Evolutionary conservation across 2,329 filamentous ascomycete genomes (phyloP).

Genomic region (Stagonosporopsis rhizophila): DNA sequence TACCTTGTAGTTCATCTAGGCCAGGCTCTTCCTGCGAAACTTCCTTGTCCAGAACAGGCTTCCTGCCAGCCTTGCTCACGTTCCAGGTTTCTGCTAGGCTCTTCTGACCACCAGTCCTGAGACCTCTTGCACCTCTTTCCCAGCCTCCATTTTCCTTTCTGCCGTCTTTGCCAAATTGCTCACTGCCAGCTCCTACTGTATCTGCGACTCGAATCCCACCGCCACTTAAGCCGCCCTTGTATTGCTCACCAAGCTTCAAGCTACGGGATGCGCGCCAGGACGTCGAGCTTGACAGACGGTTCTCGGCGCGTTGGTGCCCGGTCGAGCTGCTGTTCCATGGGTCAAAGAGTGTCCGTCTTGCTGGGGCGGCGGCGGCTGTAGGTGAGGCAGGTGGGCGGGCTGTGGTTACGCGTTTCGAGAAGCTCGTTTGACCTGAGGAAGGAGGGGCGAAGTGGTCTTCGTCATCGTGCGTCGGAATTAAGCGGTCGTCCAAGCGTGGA

Average conservation of each 20-base stretch:
- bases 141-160: slow-evolving; percentile 61
- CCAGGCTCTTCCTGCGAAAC: not conserved
- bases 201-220: slow-evolving; percentile 67
- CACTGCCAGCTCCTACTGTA: slow-evolving; percentile 69
- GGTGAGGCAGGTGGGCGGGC: slow-evolving; percentile 6
- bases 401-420: slow-evolving; percentile 12
- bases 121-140: slow-evolving; percentile 55
- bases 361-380: slow-evolving; percentile 12
- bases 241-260: slow-evolving; percentile 74
- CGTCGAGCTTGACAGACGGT: slow-evolving; percentile 65
- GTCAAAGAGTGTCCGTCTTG: slow-evolving; percentile 59
- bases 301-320: slow-evolving; percentile 81
- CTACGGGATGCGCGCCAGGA: slow-evolving; percentile 76
- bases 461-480: slow-evolving; percentile 22
- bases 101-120: slow-evolving; percentile 56
- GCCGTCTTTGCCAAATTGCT: slow-evolving; percentile 60
- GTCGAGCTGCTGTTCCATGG: slow-evolving; percentile 76
- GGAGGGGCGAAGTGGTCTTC: slow-evolving; percentile 24
- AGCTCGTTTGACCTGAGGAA: slow-evolving; percentile 19
- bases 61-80: slow-evolving; percentile 27
- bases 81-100: slow-evolving; percentile 41
- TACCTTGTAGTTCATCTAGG: slow-evolving; percentile 11
- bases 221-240: slow-evolving; percentile 64
- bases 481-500: slow-evolving; percentile 6
- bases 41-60: slow-evolving; percentile 13